Percentiles rank a stretch among this genome's conserved stretches.
phyloP scores from a whole-genome alignment of 192 early-diverging fungal genomes.

The Backusella morwellensis region DNA sequence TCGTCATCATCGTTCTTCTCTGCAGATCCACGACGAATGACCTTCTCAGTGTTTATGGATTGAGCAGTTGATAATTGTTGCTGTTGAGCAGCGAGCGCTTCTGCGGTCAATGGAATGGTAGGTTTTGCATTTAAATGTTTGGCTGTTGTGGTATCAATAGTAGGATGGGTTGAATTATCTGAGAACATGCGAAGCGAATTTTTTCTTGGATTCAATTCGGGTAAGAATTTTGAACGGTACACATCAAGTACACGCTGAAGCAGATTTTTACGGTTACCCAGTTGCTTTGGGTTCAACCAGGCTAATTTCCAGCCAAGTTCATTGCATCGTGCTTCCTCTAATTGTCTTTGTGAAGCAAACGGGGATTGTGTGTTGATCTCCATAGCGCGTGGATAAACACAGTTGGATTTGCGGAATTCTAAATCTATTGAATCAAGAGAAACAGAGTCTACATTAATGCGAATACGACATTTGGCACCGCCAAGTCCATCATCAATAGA shows the following conservation, averaged over 20 bases:
- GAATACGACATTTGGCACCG: constrained; percentile 33
- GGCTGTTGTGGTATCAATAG: neutral
- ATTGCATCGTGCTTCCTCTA: constrained; percentile 48
- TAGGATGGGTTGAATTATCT: neutral
- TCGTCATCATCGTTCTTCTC: constrained; percentile 12
- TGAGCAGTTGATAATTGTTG: constrained; percentile 3
- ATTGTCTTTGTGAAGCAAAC: constrained; percentile 29
- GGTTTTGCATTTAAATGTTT: neutral
- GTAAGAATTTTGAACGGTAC: constrained; percentile 29
- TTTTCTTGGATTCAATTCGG: constrained; percentile 14
- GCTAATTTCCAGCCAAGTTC: constrained; percentile 66
- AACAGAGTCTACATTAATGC: constrained; percentile 50
- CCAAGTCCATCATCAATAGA: constrained; percentile 31
- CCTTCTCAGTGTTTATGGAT: neutral
- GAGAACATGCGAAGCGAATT: constrained; percentile 14
- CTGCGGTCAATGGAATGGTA: constrained; percentile 21
- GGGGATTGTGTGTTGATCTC: constrained; percentile 13
- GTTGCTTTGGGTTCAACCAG: constrained; percentile 22
- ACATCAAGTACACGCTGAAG: constrained; percentile 35
- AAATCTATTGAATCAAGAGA: constrained; percentile 35
- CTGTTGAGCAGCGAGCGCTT: constrained; percentile 25
- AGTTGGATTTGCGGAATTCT: constrained; percentile 51
- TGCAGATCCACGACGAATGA: neutral
- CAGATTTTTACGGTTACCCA: constrained; percentile 31
- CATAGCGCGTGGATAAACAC: constrained; percentile 53